These are phyloP conservation scores for Kalmanozyma brasiliensis DNA, from an alignment of 1,284 basidiomycete species.

Conservation along the genomic window DNA sequence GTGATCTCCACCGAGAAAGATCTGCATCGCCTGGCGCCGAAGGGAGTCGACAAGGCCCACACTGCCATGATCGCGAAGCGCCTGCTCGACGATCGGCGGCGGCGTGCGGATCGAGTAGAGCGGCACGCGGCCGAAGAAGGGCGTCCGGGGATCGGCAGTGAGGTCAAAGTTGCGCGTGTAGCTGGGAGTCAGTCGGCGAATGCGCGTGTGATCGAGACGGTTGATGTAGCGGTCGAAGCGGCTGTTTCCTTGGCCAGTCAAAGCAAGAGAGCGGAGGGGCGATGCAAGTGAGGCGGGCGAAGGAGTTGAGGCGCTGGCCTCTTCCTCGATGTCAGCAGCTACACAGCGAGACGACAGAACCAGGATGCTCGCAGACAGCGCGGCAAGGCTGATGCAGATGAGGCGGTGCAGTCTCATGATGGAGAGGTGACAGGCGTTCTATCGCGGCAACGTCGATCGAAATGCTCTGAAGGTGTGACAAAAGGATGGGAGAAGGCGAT, in stretches of 20 bases:
- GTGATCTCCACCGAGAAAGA: neutral
- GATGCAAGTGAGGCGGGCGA: neutral
- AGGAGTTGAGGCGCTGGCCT: too few relatives aligned
- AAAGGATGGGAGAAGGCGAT: too few relatives aligned
- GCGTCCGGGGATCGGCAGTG: neutral
- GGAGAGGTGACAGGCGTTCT: too few relatives aligned
- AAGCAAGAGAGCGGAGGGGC: too few relatives aligned
- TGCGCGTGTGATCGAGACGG: neutral
- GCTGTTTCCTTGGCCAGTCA: too few relatives aligned
- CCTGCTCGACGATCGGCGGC: neutral
- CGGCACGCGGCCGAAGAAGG: neutral
- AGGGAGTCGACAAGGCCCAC: neutral
- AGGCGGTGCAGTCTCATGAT: neutral
- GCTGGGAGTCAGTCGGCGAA: neutral
- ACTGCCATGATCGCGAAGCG: neutral
- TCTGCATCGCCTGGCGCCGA: neutral
- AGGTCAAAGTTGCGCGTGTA: neutral
- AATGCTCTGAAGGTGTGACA: too few relatives aligned
- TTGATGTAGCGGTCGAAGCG: neutral
- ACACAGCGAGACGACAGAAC: neutral
- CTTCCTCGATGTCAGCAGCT: neutral
- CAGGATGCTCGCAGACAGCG: neutral
- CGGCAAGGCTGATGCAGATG: neutral
- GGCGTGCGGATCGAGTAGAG: neutral
- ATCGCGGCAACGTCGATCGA: too few relatives aligned